These are phyloP conservation scores for Luvunga scandens DNA, from an alignment of 345 rosid genomes.

Conservation along the genomic window DNA sequence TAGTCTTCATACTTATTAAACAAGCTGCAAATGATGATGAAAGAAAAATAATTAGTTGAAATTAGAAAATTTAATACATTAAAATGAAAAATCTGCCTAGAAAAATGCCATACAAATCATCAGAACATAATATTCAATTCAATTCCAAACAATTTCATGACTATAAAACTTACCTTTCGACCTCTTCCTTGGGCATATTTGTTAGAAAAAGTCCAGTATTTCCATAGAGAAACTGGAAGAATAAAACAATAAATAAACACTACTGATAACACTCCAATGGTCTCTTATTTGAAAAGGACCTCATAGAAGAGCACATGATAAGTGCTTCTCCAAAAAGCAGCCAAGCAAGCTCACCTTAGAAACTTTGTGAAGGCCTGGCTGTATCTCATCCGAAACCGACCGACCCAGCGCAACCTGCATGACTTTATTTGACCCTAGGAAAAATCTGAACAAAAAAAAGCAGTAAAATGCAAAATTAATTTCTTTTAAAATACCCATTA, in stretches of 20 bases:
- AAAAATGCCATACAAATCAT: background rate
- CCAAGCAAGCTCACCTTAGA: slow-evolving; percentile 57
- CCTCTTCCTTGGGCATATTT: slow-evolving; percentile 77
- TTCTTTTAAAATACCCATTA: background rate
- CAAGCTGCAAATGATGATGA: slow-evolving; percentile 40
- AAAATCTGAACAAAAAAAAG: slow-evolving; percentile 48
- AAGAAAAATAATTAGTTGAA: background rate
- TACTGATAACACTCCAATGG: background rate
- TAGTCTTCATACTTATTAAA: slow-evolving; percentile 76
- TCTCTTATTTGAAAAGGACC: background rate
- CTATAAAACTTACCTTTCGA: slow-evolving; percentile 54
- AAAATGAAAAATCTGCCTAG: background rate
- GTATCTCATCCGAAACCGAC: slow-evolving; percentile 75
- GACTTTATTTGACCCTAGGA: slow-evolving; percentile 94
- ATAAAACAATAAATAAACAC: background rate
- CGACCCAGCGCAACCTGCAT: slow-evolving; percentile 98
- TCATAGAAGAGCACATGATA: background rate
- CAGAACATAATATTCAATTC: background rate
- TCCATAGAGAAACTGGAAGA: slow-evolving; percentile 64
- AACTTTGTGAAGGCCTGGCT: slow-evolving; percentile 66
- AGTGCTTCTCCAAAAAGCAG: background rate
- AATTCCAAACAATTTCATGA: background rate
- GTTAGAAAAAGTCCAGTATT: slow-evolving; percentile 81
- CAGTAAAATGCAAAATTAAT: background rate
- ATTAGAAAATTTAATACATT: background rate